Evolutionary conservation across 2,329 filamentous ascomycete species (phyloP), one percentile per base, ranked within the genome.

Genomic region (Fusarium nurragi): DNA sequence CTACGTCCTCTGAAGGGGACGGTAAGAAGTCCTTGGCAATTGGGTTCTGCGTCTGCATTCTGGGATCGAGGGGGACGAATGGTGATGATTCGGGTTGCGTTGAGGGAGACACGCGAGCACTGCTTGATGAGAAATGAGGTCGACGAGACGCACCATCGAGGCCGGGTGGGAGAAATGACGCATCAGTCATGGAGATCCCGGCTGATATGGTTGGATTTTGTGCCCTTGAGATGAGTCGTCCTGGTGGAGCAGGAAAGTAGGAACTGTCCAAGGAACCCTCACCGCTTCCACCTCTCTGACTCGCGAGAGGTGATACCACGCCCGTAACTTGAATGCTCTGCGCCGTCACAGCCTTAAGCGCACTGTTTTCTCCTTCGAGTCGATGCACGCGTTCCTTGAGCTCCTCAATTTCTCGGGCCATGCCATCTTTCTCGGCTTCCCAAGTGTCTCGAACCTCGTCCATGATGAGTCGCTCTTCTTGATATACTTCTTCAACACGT

Each of bases 401-500:
- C 25, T 72, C 69, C 34, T 76, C 71, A 16, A 84, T 76, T 58
- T 83, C 78, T 34, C 72, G 73, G 30, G 81, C 60, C 67, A 84
- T 70, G 38, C 62, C 68, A 5, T 70, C 69, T 69, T 79, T 83
- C 65, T 85, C 82, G 14, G 73, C 72, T 21, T 80, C 73, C 83
- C 83, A 85, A 13, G 77, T 71, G 16, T 78, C 71, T 18, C 81
- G 78, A 60, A 84, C 80, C 36, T 83, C 80, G 48, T 85, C 82
- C 80, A 86, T 85, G 54, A 85, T 77, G 46, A 76, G 76, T 9
- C 83, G 80, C 68, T 86, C 83, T 65, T 85, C 82, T 61, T 80
- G 80, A 67, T 85, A 85, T n/a, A 86, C 80, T 69, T 84, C 81
- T 65, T 86, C 84, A 5, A 81, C 83, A 14, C 83, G 80, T 41